phyloP scores from a whole-genome alignment of 2,329 filamentous ascomycete genomes.

The Fusarium algeriense region DNA sequence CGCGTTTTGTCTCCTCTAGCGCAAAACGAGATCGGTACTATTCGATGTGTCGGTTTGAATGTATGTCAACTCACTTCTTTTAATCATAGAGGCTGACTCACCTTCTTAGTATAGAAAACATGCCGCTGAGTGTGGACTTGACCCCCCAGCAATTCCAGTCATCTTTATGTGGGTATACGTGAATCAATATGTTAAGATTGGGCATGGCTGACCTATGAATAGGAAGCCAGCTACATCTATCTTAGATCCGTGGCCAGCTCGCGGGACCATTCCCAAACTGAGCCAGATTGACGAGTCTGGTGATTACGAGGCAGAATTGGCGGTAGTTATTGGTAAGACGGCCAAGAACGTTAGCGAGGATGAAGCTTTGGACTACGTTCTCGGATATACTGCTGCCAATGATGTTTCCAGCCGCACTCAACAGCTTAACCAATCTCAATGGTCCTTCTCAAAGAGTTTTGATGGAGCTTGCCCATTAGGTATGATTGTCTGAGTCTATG shows the following conservation, averaged over 20 bases:
- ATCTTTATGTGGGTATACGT: conserved; percentile 62
- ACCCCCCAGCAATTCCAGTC: conserved; percentile 66
- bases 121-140: conserved; percentile 63
- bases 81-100: background rate
- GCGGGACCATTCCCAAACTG: conserved; percentile 64
- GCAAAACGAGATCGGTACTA: conserved; percentile 61
- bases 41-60: conserved; percentile 71
- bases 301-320: conserved; percentile 71
- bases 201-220: background rate
- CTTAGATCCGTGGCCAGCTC: conserved; percentile 65
- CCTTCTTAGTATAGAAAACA: conserved; percentile 51
- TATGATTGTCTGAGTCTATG: background rate
- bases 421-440: conserved; percentile 47
- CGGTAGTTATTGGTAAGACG: conserved; percentile 64
- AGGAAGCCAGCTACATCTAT: conserved; percentile 66
- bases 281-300: conserved; percentile 63
- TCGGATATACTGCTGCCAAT: conserved; percentile 74
- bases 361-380: conserved; percentile 69
- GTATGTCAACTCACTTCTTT: conserved; percentile 45
- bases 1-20: conserved; percentile 61
- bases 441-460: conserved; percentile 68
- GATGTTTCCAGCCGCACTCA: conserved; percentile 65
- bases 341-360: conserved; percentile 67
- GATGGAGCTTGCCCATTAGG: conserved; percentile 66
- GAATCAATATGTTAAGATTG: no score